Base-by-base conservation (phyloP, 768 basidiomycete genomes). In the Boletus tylopilopsis region DNA sequence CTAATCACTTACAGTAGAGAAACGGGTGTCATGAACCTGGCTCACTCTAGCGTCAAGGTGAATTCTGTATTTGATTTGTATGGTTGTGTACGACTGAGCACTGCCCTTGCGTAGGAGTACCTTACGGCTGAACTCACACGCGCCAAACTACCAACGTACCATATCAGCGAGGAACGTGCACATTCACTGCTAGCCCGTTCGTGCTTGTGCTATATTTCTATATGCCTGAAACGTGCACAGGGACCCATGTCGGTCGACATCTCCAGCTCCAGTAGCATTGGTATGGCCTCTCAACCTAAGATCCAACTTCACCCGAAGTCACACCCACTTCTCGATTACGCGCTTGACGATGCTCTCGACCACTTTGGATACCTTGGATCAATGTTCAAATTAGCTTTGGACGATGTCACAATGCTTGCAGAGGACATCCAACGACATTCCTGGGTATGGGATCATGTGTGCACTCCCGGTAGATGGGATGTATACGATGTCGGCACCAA, bases 31-130 rank as follows among this genome's bases (percentile, higher is more conserved):
- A 33, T 52, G 8, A 50, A 50, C 8, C 29, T 52, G 11, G 36
- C 51, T n/a, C 49, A 52, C 11, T 36, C 15, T 8, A 52, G 49
- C 12, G 49, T 43, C 16, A 51, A 33, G 41, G 51, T 52, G n/a
- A 16, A 29, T 13, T 5, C 7, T 18, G 23, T 1, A 12, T 5
- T 15, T 19, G 19, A 11, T 5, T 16, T 35, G n/a, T 34, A 30
- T 0, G 15, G 32, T 18, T 45, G 12, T n/a, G 7, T 22, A 16
- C 15, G 21, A n/a, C 29, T 43, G 21, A 43, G 29, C 9, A n/a
- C 29, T 6, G 5, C 5, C 19, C 7, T 5, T 19, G 16, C 23
- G 35, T 16, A 50, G 49, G 49, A 50, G 21, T 50, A 50, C 23
- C 42, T 50, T 2, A 32, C 13, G 18, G 23, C 42, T 18, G 30